Evolutionary conservation across 768 basidiomycete genomes (phyloP).

Genomic region (Podaxis sp.): DNA sequence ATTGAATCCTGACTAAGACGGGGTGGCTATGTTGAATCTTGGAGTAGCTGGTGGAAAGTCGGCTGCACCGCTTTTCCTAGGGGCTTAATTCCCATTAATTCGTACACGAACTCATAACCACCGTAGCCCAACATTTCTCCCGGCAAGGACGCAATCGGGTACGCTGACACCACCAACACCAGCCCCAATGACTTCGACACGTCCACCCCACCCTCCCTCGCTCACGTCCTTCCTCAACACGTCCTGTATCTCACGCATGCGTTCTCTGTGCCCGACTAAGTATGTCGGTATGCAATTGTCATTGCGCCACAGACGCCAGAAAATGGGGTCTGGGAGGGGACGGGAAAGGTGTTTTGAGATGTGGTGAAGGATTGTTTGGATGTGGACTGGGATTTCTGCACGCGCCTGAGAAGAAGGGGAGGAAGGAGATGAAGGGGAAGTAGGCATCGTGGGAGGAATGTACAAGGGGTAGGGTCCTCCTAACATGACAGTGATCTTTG

Average conservation of each 20-base stretch:
- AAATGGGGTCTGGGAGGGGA: constrained; percentile 54
- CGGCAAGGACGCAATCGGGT: constrained; percentile 80
- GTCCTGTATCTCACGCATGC: constrained; percentile 60
- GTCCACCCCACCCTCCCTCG: constrained; percentile 38
- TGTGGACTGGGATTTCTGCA: constrained; percentile 23
- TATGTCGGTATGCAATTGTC: constrained; percentile 78
- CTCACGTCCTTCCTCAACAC: constrained; percentile 29
- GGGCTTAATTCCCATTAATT: background rate
- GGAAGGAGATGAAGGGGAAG: constrained; percentile 22
- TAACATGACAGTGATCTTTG: constrained; percentile 89
- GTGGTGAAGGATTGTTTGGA: constrained; percentile 32
- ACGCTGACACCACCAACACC: constrained; percentile 87
- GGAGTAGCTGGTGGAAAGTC: background rate
- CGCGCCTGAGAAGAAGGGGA: background rate
- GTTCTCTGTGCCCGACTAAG: constrained; percentile 65
- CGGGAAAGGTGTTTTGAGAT: constrained; percentile 47
- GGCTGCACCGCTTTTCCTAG: background rate
- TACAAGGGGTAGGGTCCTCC: constrained; percentile 67
- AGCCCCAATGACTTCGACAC: constrained; percentile 74
- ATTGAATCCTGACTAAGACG: too few relatives aligned
- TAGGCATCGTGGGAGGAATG: constrained; percentile 24
- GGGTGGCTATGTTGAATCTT: too few relatives aligned
- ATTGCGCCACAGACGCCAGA: constrained; percentile 54
- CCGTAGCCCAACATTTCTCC: constrained; percentile 47
- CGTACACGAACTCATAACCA: constrained; percentile 8